phyloP scores from a whole-genome alignment of 2,329 filamentous ascomycete species.

The Chaetomium strumarium region DNA sequence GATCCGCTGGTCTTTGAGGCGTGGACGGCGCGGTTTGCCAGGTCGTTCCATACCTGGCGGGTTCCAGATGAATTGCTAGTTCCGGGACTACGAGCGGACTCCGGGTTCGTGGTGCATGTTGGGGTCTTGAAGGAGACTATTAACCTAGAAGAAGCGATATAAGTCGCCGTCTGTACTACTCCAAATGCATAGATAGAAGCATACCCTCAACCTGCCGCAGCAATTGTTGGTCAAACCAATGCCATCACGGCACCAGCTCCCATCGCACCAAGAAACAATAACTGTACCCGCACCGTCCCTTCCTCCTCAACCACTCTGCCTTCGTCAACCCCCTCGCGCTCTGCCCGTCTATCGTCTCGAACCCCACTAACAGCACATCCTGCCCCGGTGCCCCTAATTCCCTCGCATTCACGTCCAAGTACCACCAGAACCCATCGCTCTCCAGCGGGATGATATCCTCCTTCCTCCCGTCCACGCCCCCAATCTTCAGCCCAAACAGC shows the following conservation, averaged over 20 bases:
- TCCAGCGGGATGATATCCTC: conserved; percentile 66
- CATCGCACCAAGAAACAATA: conserved; percentile 41
- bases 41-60: conserved; percentile 68
- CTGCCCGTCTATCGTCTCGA: conserved; percentile 43
- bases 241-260: conserved; percentile 37
- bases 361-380: conserved; percentile 56
- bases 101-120: conserved; percentile 78
- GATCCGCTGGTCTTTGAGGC: conserved; percentile 77
- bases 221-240: background rate
- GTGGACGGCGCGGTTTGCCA: conserved; percentile 67
- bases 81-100: conserved; percentile 51
- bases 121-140: conserved; percentile 50
- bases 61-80: conserved; percentile 60
- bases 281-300: conserved; percentile 41
- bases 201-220: background rate
- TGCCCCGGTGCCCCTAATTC: conserved; percentile 66
- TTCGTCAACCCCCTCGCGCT: conserved; percentile 45
- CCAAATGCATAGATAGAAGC: background rate
- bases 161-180: background rate
- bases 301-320: conserved; percentile 40
- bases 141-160: conserved; percentile 2
- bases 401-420: conserved; percentile 63
- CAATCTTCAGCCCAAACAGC: conserved; percentile 63
- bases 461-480: conserved; percentile 60
- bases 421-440: conserved; percentile 76